Conservation (phyloP, 1,139 yeast genomes). For the Spathaspora jeffriesii region DNA sequence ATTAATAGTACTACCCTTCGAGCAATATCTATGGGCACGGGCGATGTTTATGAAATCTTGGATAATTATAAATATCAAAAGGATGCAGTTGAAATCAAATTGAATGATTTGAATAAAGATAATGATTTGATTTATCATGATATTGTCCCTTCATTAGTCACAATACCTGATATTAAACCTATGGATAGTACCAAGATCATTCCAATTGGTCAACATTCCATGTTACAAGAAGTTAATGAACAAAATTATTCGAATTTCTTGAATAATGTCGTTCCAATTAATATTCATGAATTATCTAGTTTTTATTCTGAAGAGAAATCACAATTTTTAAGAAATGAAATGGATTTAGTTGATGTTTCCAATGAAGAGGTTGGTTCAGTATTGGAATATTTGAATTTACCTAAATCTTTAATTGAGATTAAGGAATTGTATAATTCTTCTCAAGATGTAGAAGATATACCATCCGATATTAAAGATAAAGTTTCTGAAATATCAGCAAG, state of each 20-base stretch:
- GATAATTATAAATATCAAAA: constrained; percentile 46
- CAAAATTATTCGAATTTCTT: constrained; percentile 61
- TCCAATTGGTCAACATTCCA: constrained; percentile 41
- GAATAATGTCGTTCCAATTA: constrained; percentile 80
- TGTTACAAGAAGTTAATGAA: constrained; percentile 46
- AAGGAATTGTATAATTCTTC: constrained; percentile 26
- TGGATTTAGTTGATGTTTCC: constrained; percentile 76
- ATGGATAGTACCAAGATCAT: constrained; percentile 77
- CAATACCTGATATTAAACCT: constrained; percentile 62
- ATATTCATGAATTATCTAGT: constrained; percentile 85
- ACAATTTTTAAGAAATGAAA: constrained; percentile 67
- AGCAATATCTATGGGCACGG: constrained; percentile 25
- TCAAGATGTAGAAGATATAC: constrained; percentile 14
- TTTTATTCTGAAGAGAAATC: constrained; percentile 91
- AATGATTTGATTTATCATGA: constrained; percentile 91
- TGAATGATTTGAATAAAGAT: constrained; percentile 64
- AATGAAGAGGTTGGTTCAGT: constrained; percentile 79
- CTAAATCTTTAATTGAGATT: constrained; percentile 61
- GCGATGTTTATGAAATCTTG: constrained; percentile 36
- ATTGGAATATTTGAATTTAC: constrained; percentile 77
- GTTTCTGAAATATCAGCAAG: constrained; percentile 29
- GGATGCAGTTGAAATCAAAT: constrained; percentile 45
- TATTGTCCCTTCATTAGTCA: constrained; percentile 58
- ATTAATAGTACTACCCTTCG: constrained; percentile 26
- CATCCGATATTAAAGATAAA: constrained; percentile 16